Conservation (phyloP, 495 filamentous ascomycete species). For the Daldinia loculata region DNA sequence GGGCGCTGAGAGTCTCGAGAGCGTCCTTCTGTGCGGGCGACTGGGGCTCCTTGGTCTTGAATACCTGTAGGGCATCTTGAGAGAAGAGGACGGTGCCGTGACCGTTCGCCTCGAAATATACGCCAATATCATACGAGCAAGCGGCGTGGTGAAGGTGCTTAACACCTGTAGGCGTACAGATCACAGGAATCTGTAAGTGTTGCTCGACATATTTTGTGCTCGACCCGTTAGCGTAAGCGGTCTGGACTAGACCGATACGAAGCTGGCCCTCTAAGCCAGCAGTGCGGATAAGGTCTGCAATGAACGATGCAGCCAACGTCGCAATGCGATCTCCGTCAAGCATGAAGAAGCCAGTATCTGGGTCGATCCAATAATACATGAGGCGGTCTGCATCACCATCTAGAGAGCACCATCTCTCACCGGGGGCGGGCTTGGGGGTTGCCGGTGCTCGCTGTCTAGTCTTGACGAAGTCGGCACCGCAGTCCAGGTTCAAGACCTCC, state of each 20-base stretch:
- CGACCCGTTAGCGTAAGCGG: constrained; percentile 97
- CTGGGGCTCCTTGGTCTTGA: constrained; percentile 80
- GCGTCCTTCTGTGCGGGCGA: constrained; percentile 89
- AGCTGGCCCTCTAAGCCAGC: constrained; percentile 81
- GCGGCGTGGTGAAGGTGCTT: constrained; percentile 98
- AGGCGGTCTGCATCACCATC: constrained; percentile 96
- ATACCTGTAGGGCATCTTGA: constrained; percentile 75
- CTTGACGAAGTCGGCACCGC: constrained; percentile 96
- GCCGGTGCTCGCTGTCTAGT: constrained; percentile 93
- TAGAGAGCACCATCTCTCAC: constrained; percentile 88
- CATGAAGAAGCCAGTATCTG: constrained; percentile 82
- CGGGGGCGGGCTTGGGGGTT: constrained; percentile 73
- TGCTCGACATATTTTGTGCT: constrained; percentile 90
- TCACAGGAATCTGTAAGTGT: constrained; percentile 85
- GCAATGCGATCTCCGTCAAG: constrained; percentile 97
- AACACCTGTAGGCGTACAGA: constrained; percentile 94
- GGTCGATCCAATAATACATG: constrained; percentile 92
- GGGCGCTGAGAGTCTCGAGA: constrained; percentile 79
- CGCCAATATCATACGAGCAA: constrained; percentile 87
- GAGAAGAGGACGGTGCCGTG: constrained; percentile 98
- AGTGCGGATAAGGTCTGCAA: constrained; percentile 82
- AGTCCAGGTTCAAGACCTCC: constrained; percentile 87
- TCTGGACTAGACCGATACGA: constrained; percentile 93
- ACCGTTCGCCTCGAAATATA: constrained; percentile 98
- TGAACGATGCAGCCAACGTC: constrained; percentile 91